Conservation (phyloP, 768 basidiomycete species). For the Piloderma croceum region DNA sequence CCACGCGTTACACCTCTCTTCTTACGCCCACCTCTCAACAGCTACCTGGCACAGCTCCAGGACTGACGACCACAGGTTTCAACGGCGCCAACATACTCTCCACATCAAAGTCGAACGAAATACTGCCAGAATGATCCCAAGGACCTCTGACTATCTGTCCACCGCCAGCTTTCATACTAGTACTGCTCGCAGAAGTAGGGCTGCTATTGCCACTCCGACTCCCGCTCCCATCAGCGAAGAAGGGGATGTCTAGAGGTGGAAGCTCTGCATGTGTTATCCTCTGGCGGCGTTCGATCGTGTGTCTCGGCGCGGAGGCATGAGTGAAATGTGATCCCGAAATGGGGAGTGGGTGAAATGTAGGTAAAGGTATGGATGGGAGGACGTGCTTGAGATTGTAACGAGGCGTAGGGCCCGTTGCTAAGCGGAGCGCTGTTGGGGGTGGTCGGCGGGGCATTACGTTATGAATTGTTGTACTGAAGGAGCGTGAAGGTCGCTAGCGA, state of each 20-base stretch:
- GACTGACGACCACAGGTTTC: conserved; percentile 36
- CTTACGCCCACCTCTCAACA: no score
- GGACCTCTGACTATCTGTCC: conserved; percentile 38
- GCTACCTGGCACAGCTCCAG: not conserved
- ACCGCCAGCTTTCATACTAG: conserved; percentile 3
- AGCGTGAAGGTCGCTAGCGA: not conserved
- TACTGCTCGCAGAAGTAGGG: conserved; percentile 5
- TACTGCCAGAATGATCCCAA: conserved; percentile 52
- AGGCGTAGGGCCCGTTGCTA: conserved; percentile 59
- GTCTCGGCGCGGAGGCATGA: conserved; percentile 15
- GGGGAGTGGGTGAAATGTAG: conserved; percentile 37
- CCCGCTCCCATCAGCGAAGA: conserved; percentile 12
- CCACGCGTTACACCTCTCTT: no score
- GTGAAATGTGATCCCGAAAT: no score
- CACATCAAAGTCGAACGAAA: conserved; percentile 39
- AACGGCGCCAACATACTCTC: conserved; percentile 41
- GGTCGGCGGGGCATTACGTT: conserved; percentile 61
- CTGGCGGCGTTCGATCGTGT: conserved; percentile 6
- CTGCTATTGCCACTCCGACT: conserved; percentile 7
- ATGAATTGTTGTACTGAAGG: not conserved
- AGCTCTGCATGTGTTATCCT: conserved; percentile 16
- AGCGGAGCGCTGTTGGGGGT: conserved; percentile 60
- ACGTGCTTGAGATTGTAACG: conserved; percentile 57
- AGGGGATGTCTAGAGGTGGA: conserved; percentile 19
- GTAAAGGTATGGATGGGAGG: conserved; percentile 61